Evolutionary conservation across 164 flowering plant genomes (phyloP).

Genomic region (Liriodendron chinense): DNA sequence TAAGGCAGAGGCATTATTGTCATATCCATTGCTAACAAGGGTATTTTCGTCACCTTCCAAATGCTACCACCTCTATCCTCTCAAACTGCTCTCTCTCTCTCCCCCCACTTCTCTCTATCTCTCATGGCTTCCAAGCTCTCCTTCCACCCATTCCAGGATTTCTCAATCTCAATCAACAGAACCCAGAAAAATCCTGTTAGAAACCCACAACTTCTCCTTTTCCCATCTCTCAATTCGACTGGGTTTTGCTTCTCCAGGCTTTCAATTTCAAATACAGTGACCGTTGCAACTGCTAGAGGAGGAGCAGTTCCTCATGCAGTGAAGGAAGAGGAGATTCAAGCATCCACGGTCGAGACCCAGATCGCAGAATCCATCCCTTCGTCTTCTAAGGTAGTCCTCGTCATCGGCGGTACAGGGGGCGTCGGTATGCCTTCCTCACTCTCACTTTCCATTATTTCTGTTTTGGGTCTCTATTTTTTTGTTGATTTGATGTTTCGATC

Average conservation of each 20-base stretch:
- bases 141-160: slow-evolving; percentile 14
- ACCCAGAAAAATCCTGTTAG: slow-evolving; percentile 18
- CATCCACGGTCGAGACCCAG: slow-evolving; percentile 27
- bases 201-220: slow-evolving; percentile 11
- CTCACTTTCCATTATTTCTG: neutral
- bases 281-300: slow-evolving; percentile 16
- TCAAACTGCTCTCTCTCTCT: neutral
- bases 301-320: slow-evolving; percentile 31
- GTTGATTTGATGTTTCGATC: neutral
- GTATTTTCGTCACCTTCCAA: no score
- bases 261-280: slow-evolving; percentile 3
- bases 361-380: slow-evolving; percentile 26
- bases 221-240: slow-evolving; percentile 16
- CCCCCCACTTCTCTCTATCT: neutral
- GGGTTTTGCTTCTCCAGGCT: slow-evolving; percentile 7
- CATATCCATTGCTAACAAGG: no score
- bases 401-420: slow-evolving; percentile 90
- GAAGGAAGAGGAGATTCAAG: slow-evolving; percentile 37
- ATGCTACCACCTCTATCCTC: no score
- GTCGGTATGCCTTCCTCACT: slow-evolving; percentile 51
- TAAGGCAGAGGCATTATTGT: no score
- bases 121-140: slow-evolving; percentile 49
- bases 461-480: neutral
- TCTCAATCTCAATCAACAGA: slow-evolving; percentile 18
- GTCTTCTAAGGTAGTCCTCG: slow-evolving; percentile 83